A percentile compares a stretch with the other conserved stretches of the same genome.
Conservation (phyloP, 2,329 filamentous ascomycete genomes). For the Seiridium unicorne region DNA sequence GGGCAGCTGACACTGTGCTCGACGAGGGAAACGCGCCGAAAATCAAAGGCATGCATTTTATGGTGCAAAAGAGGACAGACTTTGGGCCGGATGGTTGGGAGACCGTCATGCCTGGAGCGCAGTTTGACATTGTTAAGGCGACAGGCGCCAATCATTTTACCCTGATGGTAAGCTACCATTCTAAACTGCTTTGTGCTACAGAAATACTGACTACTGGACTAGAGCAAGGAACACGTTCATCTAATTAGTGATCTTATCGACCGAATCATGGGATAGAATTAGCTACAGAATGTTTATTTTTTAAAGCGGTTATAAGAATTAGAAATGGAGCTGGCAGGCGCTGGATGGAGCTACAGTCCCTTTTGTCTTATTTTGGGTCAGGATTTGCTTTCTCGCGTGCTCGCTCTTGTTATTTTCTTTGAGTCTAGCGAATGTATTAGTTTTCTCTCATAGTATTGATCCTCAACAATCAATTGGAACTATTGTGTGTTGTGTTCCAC, state of each 20-base stretch:
- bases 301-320: no score
- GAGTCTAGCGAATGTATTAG: no score
- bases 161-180: neutral
- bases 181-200: neutral
- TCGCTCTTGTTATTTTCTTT: no score
- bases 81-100: neutral
- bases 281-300: neutral
- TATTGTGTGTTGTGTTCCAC: no score
- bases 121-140: neutral
- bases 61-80: neutral
- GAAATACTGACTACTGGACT: neutral
- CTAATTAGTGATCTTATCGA: neutral
- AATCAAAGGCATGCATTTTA: neutral
- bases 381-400: no score
- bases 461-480: no score
- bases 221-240: neutral
- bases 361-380: no score
- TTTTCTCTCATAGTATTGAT: no score
- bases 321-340: no score
- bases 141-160: neutral
- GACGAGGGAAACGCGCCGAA: neutral
- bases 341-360: no score
- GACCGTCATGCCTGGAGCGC: neutral
- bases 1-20: neutral
- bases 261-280: neutral